These are phyloP conservation scores for Saccharomycopsis guyanensis DNA, from an alignment of 805 yeast species.

Conservation along the genomic window DNA sequence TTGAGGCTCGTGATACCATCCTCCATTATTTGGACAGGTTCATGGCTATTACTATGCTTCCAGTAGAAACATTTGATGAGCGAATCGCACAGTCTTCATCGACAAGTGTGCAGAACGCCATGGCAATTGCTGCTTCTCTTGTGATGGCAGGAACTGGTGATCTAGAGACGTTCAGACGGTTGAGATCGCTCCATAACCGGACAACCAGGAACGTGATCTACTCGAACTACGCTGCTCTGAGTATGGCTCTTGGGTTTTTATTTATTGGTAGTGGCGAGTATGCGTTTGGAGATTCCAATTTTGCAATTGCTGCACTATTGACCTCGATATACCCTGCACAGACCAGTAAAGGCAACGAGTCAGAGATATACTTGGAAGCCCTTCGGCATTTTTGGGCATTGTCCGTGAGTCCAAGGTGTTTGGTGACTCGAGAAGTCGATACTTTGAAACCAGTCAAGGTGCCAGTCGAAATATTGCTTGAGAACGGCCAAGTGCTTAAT, in stretches of 20 bases:
- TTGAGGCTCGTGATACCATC: constrained; percentile 46
- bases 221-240: constrained; percentile 71
- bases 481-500: constrained; percentile 31
- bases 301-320: constrained; percentile 62
- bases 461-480: constrained; percentile 30
- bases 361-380: constrained; percentile 71
- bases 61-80: constrained; percentile 48
- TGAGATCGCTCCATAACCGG: constrained; percentile 61
- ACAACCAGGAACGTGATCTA: constrained; percentile 35
- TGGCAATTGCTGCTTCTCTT: constrained; percentile 59
- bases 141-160: constrained; percentile 93
- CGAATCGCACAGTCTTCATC: constrained; percentile 48
- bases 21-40: constrained; percentile 47
- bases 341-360: constrained; percentile 31
- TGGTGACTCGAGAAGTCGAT: constrained; percentile 66
- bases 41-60: constrained; percentile 35
- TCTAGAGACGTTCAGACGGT: constrained; percentile 62
- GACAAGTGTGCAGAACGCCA: constrained; percentile 45
- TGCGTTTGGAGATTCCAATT: constrained; percentile 54
- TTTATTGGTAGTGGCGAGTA: constrained; percentile 92
- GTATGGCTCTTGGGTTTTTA: constrained; percentile 78
- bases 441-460: constrained; percentile 45
- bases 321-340: constrained; percentile 74
- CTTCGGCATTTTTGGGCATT: constrained; percentile 87
- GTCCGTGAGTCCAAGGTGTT: constrained; percentile 71